Conservation (phyloP, 495 filamentous ascomycete genomes). For the Penicillium roqueforti region DNA sequence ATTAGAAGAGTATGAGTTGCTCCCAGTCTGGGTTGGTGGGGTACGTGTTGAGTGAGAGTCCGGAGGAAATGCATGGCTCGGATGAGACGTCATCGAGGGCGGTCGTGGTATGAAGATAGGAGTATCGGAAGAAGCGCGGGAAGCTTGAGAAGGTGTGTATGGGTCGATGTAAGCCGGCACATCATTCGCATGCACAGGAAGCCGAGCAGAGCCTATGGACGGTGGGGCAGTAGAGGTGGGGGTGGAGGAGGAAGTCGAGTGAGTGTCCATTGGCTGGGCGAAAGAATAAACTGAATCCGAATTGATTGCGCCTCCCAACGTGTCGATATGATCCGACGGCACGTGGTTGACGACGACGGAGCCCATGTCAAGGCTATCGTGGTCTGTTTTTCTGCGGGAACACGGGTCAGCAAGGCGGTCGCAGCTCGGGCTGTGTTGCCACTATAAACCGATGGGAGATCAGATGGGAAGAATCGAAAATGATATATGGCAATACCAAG, state of each 20-base stretch:
- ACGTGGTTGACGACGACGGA: constrained; percentile 45
- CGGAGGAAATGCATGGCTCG: constrained; percentile 18
- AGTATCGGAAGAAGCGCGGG: constrained; percentile 26
- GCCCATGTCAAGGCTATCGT: constrained; percentile 36
- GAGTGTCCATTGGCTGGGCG: constrained; percentile 15
- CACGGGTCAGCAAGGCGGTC: constrained; percentile 15
- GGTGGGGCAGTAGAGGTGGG: constrained; percentile 44
- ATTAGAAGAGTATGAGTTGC: constrained; percentile 12
- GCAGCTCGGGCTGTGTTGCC: constrained; percentile 18
- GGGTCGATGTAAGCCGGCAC: constrained; percentile 42
- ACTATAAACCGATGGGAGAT: not conserved
- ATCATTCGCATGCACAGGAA: constrained; percentile 34
- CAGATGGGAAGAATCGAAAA: not conserved
- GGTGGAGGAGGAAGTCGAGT: constrained; percentile 37
- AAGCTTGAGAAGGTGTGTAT: constrained; percentile 26
- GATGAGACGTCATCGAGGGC: constrained; percentile 34
- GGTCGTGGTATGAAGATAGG: constrained; percentile 20
- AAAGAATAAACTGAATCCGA: constrained; percentile 37
- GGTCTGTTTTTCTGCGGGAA: constrained; percentile 8
- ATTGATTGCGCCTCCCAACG: constrained; percentile 48
- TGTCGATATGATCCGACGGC: constrained; percentile 38
- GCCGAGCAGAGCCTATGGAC: constrained; percentile 37
- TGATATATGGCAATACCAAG: not conserved
- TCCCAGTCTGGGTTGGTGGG: constrained; percentile 10
- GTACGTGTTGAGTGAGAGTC: constrained; percentile 21